Conservation (phyloP, 2,329 filamentous ascomycete genomes). For the Paramyrothecium roridum region DNA sequence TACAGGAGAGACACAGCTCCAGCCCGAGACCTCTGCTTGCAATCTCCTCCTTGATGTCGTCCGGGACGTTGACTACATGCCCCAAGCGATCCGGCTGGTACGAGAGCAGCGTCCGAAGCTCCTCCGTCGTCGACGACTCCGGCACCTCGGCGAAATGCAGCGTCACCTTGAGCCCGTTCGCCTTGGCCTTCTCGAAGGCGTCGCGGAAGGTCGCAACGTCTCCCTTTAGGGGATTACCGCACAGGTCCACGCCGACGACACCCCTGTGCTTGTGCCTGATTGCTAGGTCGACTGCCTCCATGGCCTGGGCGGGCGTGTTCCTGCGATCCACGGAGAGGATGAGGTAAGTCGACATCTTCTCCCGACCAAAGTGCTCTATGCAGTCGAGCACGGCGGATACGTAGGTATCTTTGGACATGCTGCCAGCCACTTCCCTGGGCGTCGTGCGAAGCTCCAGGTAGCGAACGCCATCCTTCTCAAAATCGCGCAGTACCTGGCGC, state of each 20-base stretch:
- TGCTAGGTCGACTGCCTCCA: slow-evolving; percentile 63
- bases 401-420: slow-evolving; percentile 61
- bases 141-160: slow-evolving; percentile 75
- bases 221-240: slow-evolving; percentile 68
- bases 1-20: slow-evolving; percentile 78
- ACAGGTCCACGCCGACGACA: slow-evolving; percentile 75
- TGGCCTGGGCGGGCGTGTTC: slow-evolving; percentile 54
- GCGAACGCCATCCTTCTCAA: slow-evolving; percentile 66
- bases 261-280: slow-evolving; percentile 46
- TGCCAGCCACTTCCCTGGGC: slow-evolving; percentile 57
- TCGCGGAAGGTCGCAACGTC: slow-evolving; percentile 57
- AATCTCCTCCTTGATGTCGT: slow-evolving; percentile 54
- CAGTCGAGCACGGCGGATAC: slow-evolving; percentile 62
- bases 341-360: slow-evolving; percentile 56
- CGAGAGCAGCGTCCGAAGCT: slow-evolving; percentile 61
- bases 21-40: slow-evolving; percentile 55
- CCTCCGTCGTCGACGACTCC: slow-evolving; percentile 50
- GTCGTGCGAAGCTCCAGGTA: slow-evolving; percentile 82
- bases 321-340: slow-evolving; percentile 75
- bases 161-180: slow-evolving; percentile 58
- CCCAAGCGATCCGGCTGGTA: slow-evolving; percentile 69
- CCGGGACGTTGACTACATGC: slow-evolving; percentile 74
- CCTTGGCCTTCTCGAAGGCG: slow-evolving; percentile 56
- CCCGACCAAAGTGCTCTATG: slow-evolving; percentile 50
- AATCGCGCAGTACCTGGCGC: slow-evolving; percentile 60